Conservation (phyloP, 306 rosid genomes). For the Abrus precatorius region DNA sequence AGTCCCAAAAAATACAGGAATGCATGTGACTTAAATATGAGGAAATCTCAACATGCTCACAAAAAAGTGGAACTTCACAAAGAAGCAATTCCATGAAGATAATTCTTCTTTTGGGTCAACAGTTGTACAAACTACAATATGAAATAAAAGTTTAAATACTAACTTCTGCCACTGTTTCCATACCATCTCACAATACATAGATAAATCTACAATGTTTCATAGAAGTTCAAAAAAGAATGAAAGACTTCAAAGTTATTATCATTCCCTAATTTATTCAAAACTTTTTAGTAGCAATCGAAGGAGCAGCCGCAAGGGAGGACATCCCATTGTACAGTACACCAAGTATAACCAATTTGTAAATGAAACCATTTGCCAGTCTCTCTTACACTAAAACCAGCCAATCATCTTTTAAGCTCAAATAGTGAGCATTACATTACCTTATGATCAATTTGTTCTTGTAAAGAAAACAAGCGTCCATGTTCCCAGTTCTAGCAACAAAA, state of each 20-base stretch:
- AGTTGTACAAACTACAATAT: slow-evolving; percentile 11
- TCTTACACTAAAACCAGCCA: slow-evolving; percentile 6
- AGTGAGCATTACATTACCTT: slow-evolving; percentile 64
- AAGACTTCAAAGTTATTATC: slow-evolving; percentile 4
- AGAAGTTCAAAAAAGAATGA: slow-evolving; percentile 28
- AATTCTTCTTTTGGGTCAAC: slow-evolving; percentile 34
- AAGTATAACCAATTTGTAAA: slow-evolving; percentile 35
- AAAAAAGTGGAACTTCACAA: slow-evolving; percentile 27
- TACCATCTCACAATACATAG: slow-evolving; percentile 24
- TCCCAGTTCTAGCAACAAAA: slow-evolving; percentile 75
- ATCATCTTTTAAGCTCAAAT: slow-evolving; percentile 32
- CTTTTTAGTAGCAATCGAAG: background rate
- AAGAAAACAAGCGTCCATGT: slow-evolving; percentile 78
- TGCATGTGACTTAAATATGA: slow-evolving; percentile 23
- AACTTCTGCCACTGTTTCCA: slow-evolving; percentile 19
- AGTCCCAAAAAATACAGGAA: slow-evolving; percentile 26
- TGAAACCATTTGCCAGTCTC: slow-evolving; percentile 19
- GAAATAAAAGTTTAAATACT: slow-evolving; percentile 6
- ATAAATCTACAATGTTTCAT: slow-evolving; percentile 30
- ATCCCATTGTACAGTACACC: slow-evolving; percentile 13
- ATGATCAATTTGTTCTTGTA: slow-evolving; percentile 86
- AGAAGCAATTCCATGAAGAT: slow-evolving; percentile 12
- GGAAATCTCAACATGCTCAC: slow-evolving; percentile 25
- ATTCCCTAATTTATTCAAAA: slow-evolving; percentile 18
- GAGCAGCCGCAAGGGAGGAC: background rate